Conservation (phyloP, 352 stramenopile genomes). For the Saprolegnia diclina region DNA sequence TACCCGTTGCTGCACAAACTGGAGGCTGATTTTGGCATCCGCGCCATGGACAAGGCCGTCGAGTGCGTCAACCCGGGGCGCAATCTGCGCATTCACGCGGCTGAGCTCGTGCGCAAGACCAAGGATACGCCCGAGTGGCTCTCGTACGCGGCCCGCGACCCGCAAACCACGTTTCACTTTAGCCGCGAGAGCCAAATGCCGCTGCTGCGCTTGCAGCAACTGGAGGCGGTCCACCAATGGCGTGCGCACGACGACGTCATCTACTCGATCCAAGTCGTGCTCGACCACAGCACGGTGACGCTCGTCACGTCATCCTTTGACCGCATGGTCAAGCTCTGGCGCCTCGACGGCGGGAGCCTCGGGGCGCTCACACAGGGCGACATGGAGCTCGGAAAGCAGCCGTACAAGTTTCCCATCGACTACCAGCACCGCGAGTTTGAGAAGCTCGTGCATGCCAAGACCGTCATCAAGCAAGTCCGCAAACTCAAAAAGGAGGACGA, state of each 20-base stretch:
- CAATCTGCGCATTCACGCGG: slow-evolving; percentile 66
- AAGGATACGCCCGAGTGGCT: slow-evolving; percentile 58
- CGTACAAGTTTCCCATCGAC: slow-evolving; percentile 70
- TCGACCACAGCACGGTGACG: slow-evolving; percentile 42
- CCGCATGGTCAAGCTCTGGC: slow-evolving; percentile 70
- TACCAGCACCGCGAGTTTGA: slow-evolving; percentile 63
- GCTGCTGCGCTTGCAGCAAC: slow-evolving; percentile 34
- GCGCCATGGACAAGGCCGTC: slow-evolving; percentile 40
- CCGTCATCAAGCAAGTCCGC: slow-evolving; percentile 58
- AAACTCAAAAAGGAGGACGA: slow-evolving; percentile 32
- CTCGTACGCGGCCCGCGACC: slow-evolving; percentile 46
- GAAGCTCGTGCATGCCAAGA: slow-evolving; percentile 49
- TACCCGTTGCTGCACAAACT: slow-evolving; percentile 50
- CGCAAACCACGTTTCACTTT: slow-evolving; percentile 56
- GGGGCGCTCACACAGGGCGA: slow-evolving; percentile 74
- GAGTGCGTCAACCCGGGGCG: slow-evolving; percentile 68
- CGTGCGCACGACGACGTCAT: slow-evolving; percentile 66
- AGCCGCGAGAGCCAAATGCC: slow-evolving; percentile 35
- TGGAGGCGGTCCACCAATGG: slow-evolving; percentile 49
- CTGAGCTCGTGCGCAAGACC: slow-evolving; percentile 61
- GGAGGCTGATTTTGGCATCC: slow-evolving; percentile 43
- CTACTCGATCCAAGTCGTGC: slow-evolving; percentile 71
- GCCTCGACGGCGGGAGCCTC: slow-evolving; percentile 52
- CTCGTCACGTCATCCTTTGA: slow-evolving; percentile 76
- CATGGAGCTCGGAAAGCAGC: slow-evolving; percentile 35